Evolutionary conservation across 352 stramenopile species (phyloP), one percentile per base, ranked within the genome.

Genomic region (Globisporangium takayamanum): DNA sequence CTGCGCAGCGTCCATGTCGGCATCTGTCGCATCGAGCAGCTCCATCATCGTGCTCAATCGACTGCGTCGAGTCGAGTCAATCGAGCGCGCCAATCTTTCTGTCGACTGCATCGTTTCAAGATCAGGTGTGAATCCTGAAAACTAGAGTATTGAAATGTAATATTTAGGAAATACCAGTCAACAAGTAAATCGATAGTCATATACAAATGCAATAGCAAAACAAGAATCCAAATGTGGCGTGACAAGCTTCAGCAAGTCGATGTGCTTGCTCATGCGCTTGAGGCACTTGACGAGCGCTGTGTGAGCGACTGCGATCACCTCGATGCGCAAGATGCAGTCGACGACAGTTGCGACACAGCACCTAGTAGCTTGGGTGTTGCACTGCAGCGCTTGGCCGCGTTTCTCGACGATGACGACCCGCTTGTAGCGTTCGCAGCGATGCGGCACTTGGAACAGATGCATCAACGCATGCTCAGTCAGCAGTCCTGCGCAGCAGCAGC

Each of bases 371-470:
- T 45, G 12, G 55, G 12, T 16, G 49, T 42, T 37, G 16, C 48
- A 41, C 22, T 41, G 42, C 20, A 22, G 1, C 57, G 26, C 14
- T 20, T 87, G n/a, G 28, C 69, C 4, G 45, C 16, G 6, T 59
- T 68, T 11, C 16, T 80, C 30, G 64, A 73, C 0, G 53, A 69
- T 15, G 50, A 48, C 0, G 77, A 89, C 41, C 61, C 76, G 47
- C 30, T 87, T 26, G 56, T 79, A 18, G 73, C 62, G 11, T 88
- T 73, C 62, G 33, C 67, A 12, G 76, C 72, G 14, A 69, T 84
- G 62, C 65, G 76, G 55, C 56, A 60, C 36, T 59, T 89, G 37
- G 48, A 45, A 28, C 60, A 48, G 60, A 44, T 16, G 5, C 18
- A 46, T 1, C 26, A 37, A 5, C 33, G 3, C 36, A 26, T 49